Base-by-base conservation (phyloP, 495 filamentous ascomycete genomes). In the Astrothelium subdiscretum region DNA sequence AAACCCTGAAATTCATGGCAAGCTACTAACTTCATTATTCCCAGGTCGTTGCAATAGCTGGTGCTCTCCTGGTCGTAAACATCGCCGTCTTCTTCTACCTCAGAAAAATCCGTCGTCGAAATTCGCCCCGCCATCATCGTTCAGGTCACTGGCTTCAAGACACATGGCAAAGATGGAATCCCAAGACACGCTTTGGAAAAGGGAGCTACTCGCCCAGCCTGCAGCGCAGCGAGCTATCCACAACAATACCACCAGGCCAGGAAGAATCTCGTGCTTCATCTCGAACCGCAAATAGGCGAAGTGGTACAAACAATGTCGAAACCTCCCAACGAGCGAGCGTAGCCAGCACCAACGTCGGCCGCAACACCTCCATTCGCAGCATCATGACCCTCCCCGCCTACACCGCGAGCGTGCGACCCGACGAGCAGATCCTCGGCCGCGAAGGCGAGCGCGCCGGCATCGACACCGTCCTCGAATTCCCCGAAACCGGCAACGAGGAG, bases 351-450 rank as follows among this genome's bases (percentile, higher is more conserved):
- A 79, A 76, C 1, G 82, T 96, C 18, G 88, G 90, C 67, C 86
- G 94, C 43, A 87, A 92, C 66, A 90, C 90, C 0, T 94, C 88
- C 5, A 78, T 97, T 29, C 86, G 94, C 64, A 95, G 90, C 5
- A 85, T 97, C 57, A 95, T 96, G 79, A 97, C 94, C 0, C 76
- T 98, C 4, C 94, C 94, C 0, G 79, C 86, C 3, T 98, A 98
- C 74, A 79, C 83, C 1, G 74, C 78, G 0, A 83, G 83, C 42
- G 84, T 89, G 3, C 79, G 83, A 38, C 84, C 87, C 22, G 85
- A 80, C 59, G 94, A 98, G 70, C 87, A 86, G 65, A 83, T 96
- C n/a, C 80, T 97, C 43, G 94, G 84, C 15, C 83, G 94, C 0
- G 94, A 95, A 73, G 94, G 94, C 32, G 94, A 76, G 70, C 82